Evolutionary conservation across 768 basidiomycete species (phyloP), one percentile per base, ranked within the genome.

Genomic region (Amanita muscaria): DNA sequence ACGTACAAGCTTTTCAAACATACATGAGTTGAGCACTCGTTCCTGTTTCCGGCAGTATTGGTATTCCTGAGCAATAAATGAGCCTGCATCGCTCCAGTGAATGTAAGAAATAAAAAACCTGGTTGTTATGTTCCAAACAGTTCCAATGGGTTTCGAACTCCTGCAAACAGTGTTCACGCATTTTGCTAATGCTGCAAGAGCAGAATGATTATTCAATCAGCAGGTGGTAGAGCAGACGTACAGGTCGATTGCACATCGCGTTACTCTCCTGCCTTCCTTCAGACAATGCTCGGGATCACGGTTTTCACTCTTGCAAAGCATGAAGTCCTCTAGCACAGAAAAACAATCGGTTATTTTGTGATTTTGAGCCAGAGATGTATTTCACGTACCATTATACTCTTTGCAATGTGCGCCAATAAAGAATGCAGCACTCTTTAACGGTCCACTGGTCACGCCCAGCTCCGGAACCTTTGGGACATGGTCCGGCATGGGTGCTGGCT

Each of bases 341-440:
- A 23, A 19, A 45, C 40, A 29, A 9, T 27, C 21, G 33, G 22
- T 40, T 18, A 49, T 30, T 12, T 36, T 32, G 21, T 41, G 18
- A 24, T 35, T 19, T 42, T 18, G 36, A 39, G 35, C 27, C 11
- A 41, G 25, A 37, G 9, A 46, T 30, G 18, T 12, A 10, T 23
- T 23, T 19, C 12, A 66, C 85, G 42, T 49, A 97, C 94, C 94
- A 67, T 94, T 98, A 68, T 80, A 94, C 46, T 91, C 88, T 65
- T 90, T 90, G 77, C 94, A 99, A 61, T 89, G 77, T 29, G 87
- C 83, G 22, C 91, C 96, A 61, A 99, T 80, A 69, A 97, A 97
- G 77, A 97, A 98, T 6, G 90, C 85, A 1, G 94, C 91, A 54
- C 86, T 88, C 71, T 98, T 97, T 57, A 98, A 70, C 2, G 94